A percentile compares a stretch with the other conserved stretches of the same genome.
These are phyloP conservation scores for Scenedesmus sp. DNA, from an alignment of 163 green algal genomes.

Conservation along the genomic window DNA sequence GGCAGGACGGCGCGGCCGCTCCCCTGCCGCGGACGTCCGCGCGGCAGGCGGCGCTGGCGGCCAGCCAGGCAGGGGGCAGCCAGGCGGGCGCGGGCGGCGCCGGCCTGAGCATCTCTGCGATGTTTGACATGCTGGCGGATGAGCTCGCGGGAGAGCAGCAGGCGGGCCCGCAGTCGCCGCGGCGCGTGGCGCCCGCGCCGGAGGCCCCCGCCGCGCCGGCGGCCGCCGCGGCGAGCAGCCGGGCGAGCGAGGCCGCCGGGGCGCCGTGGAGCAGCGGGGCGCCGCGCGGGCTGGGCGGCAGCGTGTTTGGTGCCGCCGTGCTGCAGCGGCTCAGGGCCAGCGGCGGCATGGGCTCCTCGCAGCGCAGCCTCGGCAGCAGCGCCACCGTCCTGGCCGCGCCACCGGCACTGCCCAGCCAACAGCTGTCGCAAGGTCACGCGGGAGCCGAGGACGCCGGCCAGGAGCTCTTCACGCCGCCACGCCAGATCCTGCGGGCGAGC, in stretches of 20 bases:
- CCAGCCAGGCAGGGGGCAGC: no score
- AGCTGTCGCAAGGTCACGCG: no score
- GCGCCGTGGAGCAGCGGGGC: no score
- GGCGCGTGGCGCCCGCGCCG: no score
- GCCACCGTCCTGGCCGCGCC: background rate
- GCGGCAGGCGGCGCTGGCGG: no score
- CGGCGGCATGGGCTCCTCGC: background rate
- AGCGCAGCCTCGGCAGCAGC: constrained; percentile 12
- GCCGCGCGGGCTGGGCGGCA: no score
- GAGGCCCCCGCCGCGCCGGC: background rate
- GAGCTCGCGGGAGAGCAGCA: background rate
- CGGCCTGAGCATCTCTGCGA: constrained; percentile 15
- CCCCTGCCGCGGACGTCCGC: no score
- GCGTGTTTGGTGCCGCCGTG: constrained; percentile 16
- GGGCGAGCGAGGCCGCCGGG: no score
- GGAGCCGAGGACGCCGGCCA: no score
- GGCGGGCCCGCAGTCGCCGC: constrained; percentile 5
- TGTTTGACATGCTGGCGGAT: constrained; percentile 42
- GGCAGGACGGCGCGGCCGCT: no score
- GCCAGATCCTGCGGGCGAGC: background rate
- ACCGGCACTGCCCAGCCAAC: no score
- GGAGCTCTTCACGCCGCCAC: background rate
- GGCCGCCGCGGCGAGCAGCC: background rate
- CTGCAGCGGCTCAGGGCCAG: background rate
- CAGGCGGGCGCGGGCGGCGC: no score